phyloP scores from a whole-genome alignment of 2,329 filamentous ascomycete genomes.

The Fusarium transvaalense region DNA sequence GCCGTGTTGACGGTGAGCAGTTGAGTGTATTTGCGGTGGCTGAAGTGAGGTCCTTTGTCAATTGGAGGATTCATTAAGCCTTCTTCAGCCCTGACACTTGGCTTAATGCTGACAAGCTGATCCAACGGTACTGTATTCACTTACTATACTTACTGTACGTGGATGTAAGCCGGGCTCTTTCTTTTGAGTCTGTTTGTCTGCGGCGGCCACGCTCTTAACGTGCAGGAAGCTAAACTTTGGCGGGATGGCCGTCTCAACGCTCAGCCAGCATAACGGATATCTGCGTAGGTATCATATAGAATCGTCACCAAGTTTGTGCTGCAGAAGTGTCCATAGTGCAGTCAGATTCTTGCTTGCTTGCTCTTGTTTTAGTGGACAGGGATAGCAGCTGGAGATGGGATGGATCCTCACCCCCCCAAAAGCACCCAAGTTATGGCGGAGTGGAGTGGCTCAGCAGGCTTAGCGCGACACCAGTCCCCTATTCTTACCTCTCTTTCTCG shows the following conservation, averaged over 20 bases:
- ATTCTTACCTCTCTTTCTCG: constrained; percentile 44
- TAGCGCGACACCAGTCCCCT: constrained; percentile 50
- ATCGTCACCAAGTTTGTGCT: constrained; percentile 10
- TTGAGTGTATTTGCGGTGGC: constrained; percentile 25
- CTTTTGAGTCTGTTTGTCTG: constrained; percentile 7
- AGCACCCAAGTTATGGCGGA: constrained; percentile 42
- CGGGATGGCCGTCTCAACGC: constrained; percentile 30
- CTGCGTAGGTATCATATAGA: constrained; percentile 2
- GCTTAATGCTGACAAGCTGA: constrained; percentile 34
- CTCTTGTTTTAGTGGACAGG: constrained; percentile 35
- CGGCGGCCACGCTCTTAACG: constrained; percentile 7
- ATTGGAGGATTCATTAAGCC: constrained; percentile 17
- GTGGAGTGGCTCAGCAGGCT: constrained; percentile 51
- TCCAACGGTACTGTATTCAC: constrained; percentile 2
- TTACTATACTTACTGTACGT: constrained; percentile 3
- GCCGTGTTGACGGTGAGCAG: constrained; percentile 36
- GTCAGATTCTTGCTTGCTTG: constrained; percentile 32
- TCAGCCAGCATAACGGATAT: constrained; percentile 11
- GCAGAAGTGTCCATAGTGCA: constrained; percentile 12
- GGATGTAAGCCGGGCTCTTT: no score
- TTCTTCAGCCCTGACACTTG: constrained; percentile 26
- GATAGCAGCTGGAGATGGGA: constrained; percentile 39
- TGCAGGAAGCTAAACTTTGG: constrained; percentile 29
- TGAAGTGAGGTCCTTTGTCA: no score
- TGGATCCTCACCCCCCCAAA: constrained; percentile 45